Evolutionary conservation across 208 protist genomes (phyloP).

Genomic region (Acanthamoeba castellanii): DNA sequence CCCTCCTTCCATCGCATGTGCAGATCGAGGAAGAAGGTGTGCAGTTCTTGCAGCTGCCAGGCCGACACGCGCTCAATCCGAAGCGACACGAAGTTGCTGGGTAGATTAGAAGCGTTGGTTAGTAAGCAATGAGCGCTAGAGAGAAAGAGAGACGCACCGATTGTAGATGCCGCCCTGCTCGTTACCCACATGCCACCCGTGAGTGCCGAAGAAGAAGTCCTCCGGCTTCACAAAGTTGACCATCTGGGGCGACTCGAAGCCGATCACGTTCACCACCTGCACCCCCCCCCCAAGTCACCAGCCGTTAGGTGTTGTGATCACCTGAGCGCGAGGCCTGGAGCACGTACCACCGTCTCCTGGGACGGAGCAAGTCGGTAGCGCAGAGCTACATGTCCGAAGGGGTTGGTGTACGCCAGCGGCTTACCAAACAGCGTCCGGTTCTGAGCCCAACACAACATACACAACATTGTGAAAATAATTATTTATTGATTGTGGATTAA

Average conservation of each 20-base stretch:
- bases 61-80: constrained; percentile 2
- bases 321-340: too few species aligned
- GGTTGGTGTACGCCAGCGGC: constrained; percentile 4
- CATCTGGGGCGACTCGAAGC: constrained; percentile 46
- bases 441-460: neutral
- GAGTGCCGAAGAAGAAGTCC: constrained; percentile 62
- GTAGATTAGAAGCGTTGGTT: neutral
- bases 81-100: constrained; percentile 33
- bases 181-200: constrained; percentile 63
- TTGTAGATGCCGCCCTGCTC: constrained; percentile 70
- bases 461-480: neutral
- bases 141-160: neutral
- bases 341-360: constrained; percentile 33
- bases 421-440: neutral
- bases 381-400: constrained; percentile 25
- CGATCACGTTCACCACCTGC: constrained; percentile 57
- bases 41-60: neutral
- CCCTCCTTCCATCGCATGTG: constrained; percentile 13
- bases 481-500: neutral
- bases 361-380: constrained; percentile 5
- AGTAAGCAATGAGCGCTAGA: neutral
- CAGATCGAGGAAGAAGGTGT: constrained; percentile 45
- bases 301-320: too few species aligned
- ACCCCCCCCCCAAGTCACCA: neutral
- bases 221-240: constrained; percentile 66